Conservation (phyloP, 2,329 filamentous ascomycete genomes). For the Paecilomyces fulvus region DNA sequence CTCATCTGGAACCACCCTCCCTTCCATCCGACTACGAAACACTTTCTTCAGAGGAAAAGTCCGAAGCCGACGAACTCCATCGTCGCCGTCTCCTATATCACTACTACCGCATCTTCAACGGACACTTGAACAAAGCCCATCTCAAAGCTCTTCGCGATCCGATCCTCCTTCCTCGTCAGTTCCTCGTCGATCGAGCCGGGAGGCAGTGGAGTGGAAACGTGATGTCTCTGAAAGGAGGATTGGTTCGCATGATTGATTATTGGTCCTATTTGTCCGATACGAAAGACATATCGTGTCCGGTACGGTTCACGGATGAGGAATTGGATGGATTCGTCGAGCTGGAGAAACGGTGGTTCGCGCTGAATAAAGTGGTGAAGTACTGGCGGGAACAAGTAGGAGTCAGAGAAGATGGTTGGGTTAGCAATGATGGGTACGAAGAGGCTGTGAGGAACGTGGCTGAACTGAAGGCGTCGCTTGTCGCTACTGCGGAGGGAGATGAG, state of each 20-base stretch:
- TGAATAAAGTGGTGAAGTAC: background rate
- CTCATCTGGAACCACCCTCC: slow-evolving; percentile 7
- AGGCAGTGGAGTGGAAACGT: slow-evolving; percentile 16
- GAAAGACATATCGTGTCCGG: background rate
- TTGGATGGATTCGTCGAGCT: background rate
- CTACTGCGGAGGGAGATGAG: background rate
- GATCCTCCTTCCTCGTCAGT: slow-evolving; percentile 10
- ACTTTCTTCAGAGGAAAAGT: slow-evolving; percentile 10
- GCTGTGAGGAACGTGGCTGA: too few relatives aligned
- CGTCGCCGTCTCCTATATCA: slow-evolving; percentile 9
- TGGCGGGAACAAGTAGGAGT: background rate
- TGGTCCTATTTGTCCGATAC: background rate
- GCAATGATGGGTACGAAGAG: background rate
- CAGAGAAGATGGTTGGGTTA: background rate
- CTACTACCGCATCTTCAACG: slow-evolving; percentile 16
- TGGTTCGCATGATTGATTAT: background rate
- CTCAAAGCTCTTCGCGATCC: slow-evolving; percentile 13
- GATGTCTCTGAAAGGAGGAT: slow-evolving; percentile 12
- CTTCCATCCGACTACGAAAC: slow-evolving; percentile 11
- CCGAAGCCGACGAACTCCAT: slow-evolving; percentile 13
- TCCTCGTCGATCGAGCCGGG: slow-evolving; percentile 14
- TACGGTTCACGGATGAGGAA: background rate
- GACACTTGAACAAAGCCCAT: slow-evolving; percentile 13
- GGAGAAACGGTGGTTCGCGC: background rate
- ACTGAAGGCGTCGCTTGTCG: background rate